phyloP scores from a whole-genome alignment of 148 eudicot genomes.

The Dianthus caryophyllus region DNA sequence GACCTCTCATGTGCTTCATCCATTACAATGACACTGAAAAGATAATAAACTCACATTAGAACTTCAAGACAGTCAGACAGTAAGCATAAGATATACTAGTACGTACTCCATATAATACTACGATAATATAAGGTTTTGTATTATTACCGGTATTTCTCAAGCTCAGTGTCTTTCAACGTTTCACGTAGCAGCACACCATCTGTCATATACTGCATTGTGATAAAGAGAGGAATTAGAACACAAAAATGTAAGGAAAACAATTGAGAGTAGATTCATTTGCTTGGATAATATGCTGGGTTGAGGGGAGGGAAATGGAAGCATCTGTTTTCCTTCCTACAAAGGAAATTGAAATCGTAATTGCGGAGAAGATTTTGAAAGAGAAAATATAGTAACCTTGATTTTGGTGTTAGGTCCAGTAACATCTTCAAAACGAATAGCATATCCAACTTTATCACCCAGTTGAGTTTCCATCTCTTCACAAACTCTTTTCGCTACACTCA shows the following conservation, averaged over 20 bases:
- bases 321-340: too few relatives aligned
- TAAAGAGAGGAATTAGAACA: neutral
- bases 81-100: neutral
- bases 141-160: slow-evolving; percentile 88
- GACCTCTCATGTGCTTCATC: slow-evolving; percentile 99
- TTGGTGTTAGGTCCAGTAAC: slow-evolving; percentile 83
- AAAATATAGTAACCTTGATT: slow-evolving; percentile 56
- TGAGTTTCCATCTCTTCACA: slow-evolving; percentile 98
- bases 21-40: slow-evolving; percentile 74
- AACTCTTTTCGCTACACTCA: slow-evolving; percentile 99
- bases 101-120: too few relatives aligned
- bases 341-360: too few relatives aligned
- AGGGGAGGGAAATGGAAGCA: too few relatives aligned
- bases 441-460: slow-evolving; percentile 84
- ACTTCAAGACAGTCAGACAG: neutral
- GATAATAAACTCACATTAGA: neutral
- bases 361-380: too few relatives aligned
- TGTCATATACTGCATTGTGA: slow-evolving; percentile 76
- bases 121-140: neutral
- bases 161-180: slow-evolving; percentile 87
- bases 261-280: too few relatives aligned
- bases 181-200: slow-evolving; percentile 95
- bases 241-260: neutral
- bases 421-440: slow-evolving; percentile 97
- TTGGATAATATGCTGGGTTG: too few relatives aligned